Evolutionary conservation across 768 basidiomycete species (phyloP).

Genomic region (Boletellus emodensis): DNA sequence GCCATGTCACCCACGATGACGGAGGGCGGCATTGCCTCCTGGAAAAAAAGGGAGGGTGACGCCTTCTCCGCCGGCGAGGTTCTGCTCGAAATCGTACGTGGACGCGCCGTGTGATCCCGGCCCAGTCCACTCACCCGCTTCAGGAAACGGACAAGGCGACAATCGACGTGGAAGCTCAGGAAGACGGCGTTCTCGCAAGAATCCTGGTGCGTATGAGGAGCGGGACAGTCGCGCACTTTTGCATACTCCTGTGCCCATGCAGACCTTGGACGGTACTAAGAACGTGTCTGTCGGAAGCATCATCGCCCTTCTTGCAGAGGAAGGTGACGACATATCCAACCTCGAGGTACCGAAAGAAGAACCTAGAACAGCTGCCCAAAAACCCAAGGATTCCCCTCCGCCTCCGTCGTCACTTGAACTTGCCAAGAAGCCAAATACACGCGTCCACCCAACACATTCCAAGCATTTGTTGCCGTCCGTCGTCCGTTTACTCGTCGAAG

Average conservation of each 20-base stretch:
- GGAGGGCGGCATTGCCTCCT: constrained; percentile 84
- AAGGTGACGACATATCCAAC: constrained; percentile 91
- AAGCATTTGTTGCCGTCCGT: constrained; percentile 90
- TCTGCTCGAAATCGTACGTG: constrained; percentile 80
- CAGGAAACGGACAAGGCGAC: constrained; percentile 95
- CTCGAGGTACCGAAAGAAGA: constrained; percentile 58
- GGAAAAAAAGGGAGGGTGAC: constrained; percentile 89
- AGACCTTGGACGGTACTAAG: constrained; percentile 78
- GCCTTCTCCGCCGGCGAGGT: constrained; percentile 79
- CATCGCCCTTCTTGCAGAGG: constrained; percentile 92
- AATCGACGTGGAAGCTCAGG: constrained; percentile 98
- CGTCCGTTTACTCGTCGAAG: constrained; percentile 65
- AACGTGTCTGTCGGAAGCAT: constrained; percentile 82
- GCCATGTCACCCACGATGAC: constrained; percentile 98
- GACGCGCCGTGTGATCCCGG: not conserved
- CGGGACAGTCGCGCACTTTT: not conserved
- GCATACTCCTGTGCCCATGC: constrained; percentile 1
- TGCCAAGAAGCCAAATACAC: constrained; percentile 33
- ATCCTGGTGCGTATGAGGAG: constrained; percentile 62
- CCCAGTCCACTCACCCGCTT: constrained; percentile 2
- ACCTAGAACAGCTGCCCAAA: constrained; percentile 13
- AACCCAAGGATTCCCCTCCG: constrained; percentile 20
- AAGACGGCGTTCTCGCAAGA: constrained; percentile 92
- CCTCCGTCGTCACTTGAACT: constrained; percentile 19
- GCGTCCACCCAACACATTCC: constrained; percentile 42